Base-by-base conservation (phyloP, 345 rosid genomes). In the Heritiera fomes region DNA sequence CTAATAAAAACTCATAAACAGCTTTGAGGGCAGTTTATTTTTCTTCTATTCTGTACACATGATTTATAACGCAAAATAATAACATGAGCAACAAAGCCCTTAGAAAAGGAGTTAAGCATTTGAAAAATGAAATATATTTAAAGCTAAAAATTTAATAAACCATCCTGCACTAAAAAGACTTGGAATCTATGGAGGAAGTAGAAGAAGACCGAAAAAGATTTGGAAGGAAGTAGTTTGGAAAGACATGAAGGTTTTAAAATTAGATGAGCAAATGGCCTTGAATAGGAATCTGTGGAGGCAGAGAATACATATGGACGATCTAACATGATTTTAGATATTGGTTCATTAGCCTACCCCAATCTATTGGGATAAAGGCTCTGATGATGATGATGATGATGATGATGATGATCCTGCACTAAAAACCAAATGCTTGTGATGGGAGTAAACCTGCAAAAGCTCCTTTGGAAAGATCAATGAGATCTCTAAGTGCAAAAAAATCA, bases 391-490 rank as follows among this genome's bases (percentile, higher is more conserved):
- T n/a, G n/a, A n/a, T n/a, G n/a, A n/a, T n/a, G n/a, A n/a, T n/a
- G n/a, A n/a, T n/a, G n/a, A n/a, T n/a, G n/a, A 53, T 34, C 76
- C 41, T 20, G 63, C 46, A 72, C 2, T 34, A 72, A 72, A 64
- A 55, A 9, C 40, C 63, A 72, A 47, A 41, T 56, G 66, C 65
- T 23, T 55, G 55, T 43, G 32, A 75, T 62, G n/a, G 73, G 75
- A 69, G 77, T 68, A 77, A 73, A 95, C 99, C 98, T 91, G 99
- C 92, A 87, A 94, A 96, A 72, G 98, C 91, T 76, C 99, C 98
- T 87, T 90, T 96, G 30, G 99, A 96, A 77, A 96, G 98, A 91
- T 97, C 98, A 65, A 92, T 87, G 63, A 97, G 95, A 82, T 96
- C 98, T 84, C 88, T 93, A 68, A 91, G 89, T 30, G 97, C 89